Evolutionary conservation across 1,284 basidiomycete genomes (phyloP).

Genomic region (Dichomitus squalens): DNA sequence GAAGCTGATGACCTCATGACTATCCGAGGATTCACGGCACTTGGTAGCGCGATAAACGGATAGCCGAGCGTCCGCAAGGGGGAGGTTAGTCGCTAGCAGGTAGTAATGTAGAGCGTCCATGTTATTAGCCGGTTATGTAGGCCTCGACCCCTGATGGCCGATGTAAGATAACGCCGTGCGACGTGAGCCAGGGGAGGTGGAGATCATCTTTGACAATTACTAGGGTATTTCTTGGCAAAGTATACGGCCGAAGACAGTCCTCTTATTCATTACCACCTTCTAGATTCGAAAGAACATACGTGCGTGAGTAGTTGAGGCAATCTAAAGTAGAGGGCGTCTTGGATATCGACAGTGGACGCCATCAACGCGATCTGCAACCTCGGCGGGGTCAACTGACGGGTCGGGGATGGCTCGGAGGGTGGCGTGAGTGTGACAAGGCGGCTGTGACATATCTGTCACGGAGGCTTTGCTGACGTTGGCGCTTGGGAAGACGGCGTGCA

Average conservation of each 20-base stretch:
- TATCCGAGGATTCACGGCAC: conserved; percentile 18
- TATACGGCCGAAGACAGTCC: too few species aligned
- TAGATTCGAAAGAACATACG: too few species aligned
- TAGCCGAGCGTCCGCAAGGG: background rate
- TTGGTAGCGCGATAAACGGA: conserved; percentile 9
- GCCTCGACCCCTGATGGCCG: background rate
- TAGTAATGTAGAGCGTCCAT: background rate
- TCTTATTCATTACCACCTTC: too few species aligned
- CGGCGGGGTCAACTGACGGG: background rate
- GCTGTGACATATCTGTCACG: conserved; percentile 7
- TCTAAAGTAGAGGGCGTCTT: too few species aligned
- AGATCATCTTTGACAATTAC: background rate
- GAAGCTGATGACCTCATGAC: conserved; percentile 22
- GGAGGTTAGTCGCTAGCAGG: background rate
- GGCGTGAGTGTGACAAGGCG: background rate
- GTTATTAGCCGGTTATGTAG: conserved; percentile 3
- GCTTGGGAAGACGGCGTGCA: background rate
- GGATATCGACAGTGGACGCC: too few species aligned
- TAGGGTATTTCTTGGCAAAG: too few species aligned
- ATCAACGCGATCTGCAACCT: too few species aligned
- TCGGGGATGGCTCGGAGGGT: background rate
- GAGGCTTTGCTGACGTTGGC: conserved; percentile 13
- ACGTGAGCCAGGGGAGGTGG: background rate
- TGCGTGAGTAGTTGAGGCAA: too few species aligned
- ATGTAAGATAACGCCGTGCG: background rate